Evolutionary conservation across 83 land plant species (phyloP).

Genomic region (Larix sibirica): DNA sequence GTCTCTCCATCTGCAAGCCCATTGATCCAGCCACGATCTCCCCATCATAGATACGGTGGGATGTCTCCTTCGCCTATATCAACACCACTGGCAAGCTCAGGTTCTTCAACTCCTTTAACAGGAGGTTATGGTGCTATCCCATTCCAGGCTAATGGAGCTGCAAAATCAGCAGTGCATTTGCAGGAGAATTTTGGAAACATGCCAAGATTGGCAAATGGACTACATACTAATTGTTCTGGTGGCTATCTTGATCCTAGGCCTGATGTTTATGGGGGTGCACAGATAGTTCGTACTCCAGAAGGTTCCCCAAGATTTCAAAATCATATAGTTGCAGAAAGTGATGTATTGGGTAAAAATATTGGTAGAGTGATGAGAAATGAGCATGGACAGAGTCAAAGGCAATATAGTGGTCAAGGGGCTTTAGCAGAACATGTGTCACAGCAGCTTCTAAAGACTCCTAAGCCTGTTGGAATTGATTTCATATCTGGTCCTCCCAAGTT

Average conservation of each 20-base stretch:
- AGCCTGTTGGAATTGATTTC: slow-evolving; percentile 20
- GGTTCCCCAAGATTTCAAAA: slow-evolving; percentile 31
- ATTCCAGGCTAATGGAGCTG: neutral
- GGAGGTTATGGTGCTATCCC: slow-evolving; percentile 57
- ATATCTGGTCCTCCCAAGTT: slow-evolving; percentile 14
- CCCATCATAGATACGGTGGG: slow-evolving; percentile 46
- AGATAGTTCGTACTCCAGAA: slow-evolving; percentile 12
- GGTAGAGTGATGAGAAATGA: slow-evolving; percentile 10
- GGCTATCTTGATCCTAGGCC: slow-evolving; percentile 27
- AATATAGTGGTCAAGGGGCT: slow-evolving; percentile 35
- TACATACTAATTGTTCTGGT: slow-evolving; percentile 16
- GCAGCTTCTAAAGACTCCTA: slow-evolving; percentile 31
- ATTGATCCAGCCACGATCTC: slow-evolving; percentile 49
- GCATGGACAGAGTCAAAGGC: slow-evolving; percentile 12
- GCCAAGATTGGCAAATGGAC: slow-evolving; percentile 26
- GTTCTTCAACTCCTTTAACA: slow-evolving; percentile 61
- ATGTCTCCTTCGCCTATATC: slow-evolving; percentile 66
- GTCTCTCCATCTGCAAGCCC: slow-evolving; percentile 73
- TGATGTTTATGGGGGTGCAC: slow-evolving; percentile 34
- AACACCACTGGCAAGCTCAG: slow-evolving; percentile 54
- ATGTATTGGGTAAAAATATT: slow-evolving; percentile 20
- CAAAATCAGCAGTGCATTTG: neutral
- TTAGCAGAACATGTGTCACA: slow-evolving; percentile 51
- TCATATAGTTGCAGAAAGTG: slow-evolving; percentile 24
- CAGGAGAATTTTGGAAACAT: slow-evolving; percentile 25